Conservation (phyloP, 768 basidiomycete genomes). For the Termitomyces sp. region DNA sequence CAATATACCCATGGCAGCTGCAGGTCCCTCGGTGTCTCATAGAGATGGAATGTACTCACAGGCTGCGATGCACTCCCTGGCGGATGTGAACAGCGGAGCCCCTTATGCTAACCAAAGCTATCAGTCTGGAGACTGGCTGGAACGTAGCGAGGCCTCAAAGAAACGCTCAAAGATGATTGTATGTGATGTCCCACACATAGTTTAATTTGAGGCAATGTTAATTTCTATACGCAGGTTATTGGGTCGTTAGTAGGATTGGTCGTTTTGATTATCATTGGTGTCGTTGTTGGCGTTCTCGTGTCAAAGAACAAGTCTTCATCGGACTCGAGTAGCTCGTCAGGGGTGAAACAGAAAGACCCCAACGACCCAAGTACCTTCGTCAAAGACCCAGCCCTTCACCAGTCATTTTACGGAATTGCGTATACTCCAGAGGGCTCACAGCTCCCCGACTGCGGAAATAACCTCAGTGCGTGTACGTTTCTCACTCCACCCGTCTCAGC, state of each 20-base stretch:
- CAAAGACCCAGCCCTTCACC: slow-evolving; percentile 63
- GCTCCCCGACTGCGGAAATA: slow-evolving; percentile 64
- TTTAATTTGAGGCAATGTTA: background rate
- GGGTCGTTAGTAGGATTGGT: slow-evolving; percentile 33
- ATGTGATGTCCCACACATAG: background rate
- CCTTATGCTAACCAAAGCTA: slow-evolving; percentile 11
- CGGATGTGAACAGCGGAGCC: slow-evolving; percentile 6
- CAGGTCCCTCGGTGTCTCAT: slow-evolving; percentile 5
- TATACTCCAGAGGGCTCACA: slow-evolving; percentile 81
- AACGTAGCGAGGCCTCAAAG: slow-evolving; percentile 4
- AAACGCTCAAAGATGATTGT: slow-evolving; percentile 22
- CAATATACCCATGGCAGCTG: slow-evolving; percentile 14
- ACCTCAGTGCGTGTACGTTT: slow-evolving; percentile 29
- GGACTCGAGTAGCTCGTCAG: slow-evolving; percentile 2
- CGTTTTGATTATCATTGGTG: slow-evolving; percentile 42
- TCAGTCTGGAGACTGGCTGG: slow-evolving; percentile 17
- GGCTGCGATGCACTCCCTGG: slow-evolving; percentile 12
- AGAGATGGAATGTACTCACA: slow-evolving; percentile 17
- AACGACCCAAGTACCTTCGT: slow-evolving; percentile 77
- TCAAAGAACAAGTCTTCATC: slow-evolving; percentile 31
- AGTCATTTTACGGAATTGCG: slow-evolving; percentile 82
- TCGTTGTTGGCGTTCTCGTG: slow-evolving; percentile 56
- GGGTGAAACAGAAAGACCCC: slow-evolving; percentile 28
- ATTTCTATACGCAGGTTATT: slow-evolving; percentile 36
- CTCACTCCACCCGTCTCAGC: background rate